Evolutionary conservation across 352 stramenopile genomes (phyloP), one percentile per base, ranked within the genome.

Genomic region (Phytopythium delawarense): DNA sequence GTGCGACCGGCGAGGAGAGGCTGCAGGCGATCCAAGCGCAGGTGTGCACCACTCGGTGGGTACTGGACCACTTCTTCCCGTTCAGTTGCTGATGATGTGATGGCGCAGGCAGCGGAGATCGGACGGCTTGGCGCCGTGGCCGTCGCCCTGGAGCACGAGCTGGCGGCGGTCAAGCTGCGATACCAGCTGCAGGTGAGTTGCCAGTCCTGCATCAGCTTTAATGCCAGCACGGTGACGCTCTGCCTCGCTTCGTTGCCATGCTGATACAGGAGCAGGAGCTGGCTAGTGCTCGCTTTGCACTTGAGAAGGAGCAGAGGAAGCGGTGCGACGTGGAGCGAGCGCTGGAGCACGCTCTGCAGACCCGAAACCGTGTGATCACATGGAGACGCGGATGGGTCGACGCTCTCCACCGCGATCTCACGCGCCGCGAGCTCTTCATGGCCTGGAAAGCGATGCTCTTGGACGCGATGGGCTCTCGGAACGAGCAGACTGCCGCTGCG

Each of bases 331-430:
- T 85, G 16, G 53, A 72, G 34, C 60, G 52, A 44, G 40, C 53
- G 4, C 20, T 77, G 5, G 62, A 69, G 40, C 63, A 32, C 21
- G 59, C 64, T 21, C 1, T 76, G 7, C 44, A 73, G 54, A 80
- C 61, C 21, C 67, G 72, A 49, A 80, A 80, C 59, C 67, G 74
- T 44, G 66, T 59, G 35, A 37, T 86, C 7, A 37, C 48, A 2
- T 86, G 74, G 74, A 68, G 61, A 59, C 67, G 64, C 49, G 57
- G 51, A 11, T 54, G 61, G 21, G 54, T 70, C 4, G 66, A 75
- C 8, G 53, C 40, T 8, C 39, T 23, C 2, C 7, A 13, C 9
- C 13, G 54, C 5, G 40, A 52, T 2, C 39, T 52, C 15, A 52
- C 50, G 16, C 62, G 57, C 8, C 66, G 40, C 12, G 50, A 46